These are phyloP conservation scores for Phytopythium oedochilum DNA, from an alignment of 352 stramenopile genomes.

Conservation along the genomic window DNA sequence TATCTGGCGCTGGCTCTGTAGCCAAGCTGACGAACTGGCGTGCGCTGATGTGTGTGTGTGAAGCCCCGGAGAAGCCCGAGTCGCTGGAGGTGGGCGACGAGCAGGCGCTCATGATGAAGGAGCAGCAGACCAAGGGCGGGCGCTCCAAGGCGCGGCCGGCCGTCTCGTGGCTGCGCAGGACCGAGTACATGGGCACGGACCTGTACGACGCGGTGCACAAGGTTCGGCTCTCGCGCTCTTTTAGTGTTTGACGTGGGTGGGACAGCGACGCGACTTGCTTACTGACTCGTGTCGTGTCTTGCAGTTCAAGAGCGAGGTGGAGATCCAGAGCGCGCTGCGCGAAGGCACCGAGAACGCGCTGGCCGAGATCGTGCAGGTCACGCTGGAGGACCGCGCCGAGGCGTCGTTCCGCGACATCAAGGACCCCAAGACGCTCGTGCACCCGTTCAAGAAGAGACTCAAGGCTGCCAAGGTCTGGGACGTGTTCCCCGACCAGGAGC, in stretches of 20 bases:
- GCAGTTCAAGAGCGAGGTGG: constrained; percentile 79
- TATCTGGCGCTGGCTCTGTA: too few relatives aligned
- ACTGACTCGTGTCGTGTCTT: neutral
- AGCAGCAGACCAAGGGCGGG: constrained; percentile 37
- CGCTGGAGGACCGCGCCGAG: constrained; percentile 75
- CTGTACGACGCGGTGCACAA: constrained; percentile 83
- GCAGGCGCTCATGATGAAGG: constrained; percentile 78
- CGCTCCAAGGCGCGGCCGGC: constrained; percentile 63
- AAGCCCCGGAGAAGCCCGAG: constrained; percentile 42
- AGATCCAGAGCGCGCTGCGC: constrained; percentile 77
- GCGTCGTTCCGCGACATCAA: constrained; percentile 74
- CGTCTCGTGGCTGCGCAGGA: constrained; percentile 78
- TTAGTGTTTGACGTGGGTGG: neutral
- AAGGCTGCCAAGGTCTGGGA: constrained; percentile 82
- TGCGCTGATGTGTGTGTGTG: constrained; percentile 5
- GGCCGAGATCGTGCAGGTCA: constrained; percentile 62
- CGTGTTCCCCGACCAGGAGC: constrained; percentile 73
- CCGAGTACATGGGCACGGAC: constrained; percentile 86
- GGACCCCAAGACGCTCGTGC: constrained; percentile 57
- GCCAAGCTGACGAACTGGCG: neutral
- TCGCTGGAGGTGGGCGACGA: constrained; percentile 70
- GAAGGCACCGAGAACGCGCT: constrained; percentile 80
- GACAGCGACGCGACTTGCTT: neutral
- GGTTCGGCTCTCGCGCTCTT: constrained; percentile 4
- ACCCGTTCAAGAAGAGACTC: constrained; percentile 81